These are phyloP conservation scores for Curvularia eragrostidis DNA, from an alignment of 2,329 filamentous ascomycete species.

Conservation along the genomic window DNA sequence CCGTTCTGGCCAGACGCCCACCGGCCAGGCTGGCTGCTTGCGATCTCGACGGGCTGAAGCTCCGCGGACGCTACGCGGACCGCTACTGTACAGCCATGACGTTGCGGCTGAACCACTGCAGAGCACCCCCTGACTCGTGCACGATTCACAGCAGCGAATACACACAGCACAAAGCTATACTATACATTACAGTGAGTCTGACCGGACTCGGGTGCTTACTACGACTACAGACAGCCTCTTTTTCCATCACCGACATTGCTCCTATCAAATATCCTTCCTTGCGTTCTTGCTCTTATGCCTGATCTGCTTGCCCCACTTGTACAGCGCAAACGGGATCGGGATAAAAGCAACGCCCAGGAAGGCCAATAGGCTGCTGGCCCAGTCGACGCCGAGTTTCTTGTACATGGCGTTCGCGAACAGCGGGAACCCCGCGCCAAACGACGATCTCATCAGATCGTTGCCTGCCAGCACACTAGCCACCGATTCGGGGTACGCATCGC, in stretches of 20 bases:
- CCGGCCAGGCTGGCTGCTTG: not conserved
- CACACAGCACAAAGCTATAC: not conserved
- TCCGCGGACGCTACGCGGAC: not conserved
- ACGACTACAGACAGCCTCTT: not conserved
- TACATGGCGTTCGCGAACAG: constrained; percentile 45
- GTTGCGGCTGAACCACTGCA: not conserved
- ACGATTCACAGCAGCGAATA: too few relatives aligned
- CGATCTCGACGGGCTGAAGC: not conserved
- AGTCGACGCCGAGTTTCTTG: constrained; percentile 47
- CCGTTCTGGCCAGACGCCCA: not conserved
- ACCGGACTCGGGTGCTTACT: not conserved
- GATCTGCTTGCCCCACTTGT: constrained; percentile 52
- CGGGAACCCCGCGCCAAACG: constrained; percentile 53
- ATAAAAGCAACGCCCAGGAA: constrained; percentile 55
- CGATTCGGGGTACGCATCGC: constrained; percentile 53
- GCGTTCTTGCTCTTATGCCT: constrained; percentile 52
- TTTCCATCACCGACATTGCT: not conserved
- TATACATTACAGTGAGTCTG: not conserved
- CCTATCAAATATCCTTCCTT: constrained; percentile 49
- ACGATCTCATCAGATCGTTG: constrained; percentile 53
- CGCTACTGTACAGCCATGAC: constrained; percentile 2
- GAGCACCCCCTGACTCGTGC: not conserved
- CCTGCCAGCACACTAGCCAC: constrained; percentile 54
- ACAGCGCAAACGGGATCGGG: constrained; percentile 56
- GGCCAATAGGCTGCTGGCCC: constrained; percentile 52